A percentile compares a stretch with the other conserved stretches of the same genome.
Conservation (phyloP, 139 green algal genomes). For the Limnomonas spitsbergensis region DNA sequence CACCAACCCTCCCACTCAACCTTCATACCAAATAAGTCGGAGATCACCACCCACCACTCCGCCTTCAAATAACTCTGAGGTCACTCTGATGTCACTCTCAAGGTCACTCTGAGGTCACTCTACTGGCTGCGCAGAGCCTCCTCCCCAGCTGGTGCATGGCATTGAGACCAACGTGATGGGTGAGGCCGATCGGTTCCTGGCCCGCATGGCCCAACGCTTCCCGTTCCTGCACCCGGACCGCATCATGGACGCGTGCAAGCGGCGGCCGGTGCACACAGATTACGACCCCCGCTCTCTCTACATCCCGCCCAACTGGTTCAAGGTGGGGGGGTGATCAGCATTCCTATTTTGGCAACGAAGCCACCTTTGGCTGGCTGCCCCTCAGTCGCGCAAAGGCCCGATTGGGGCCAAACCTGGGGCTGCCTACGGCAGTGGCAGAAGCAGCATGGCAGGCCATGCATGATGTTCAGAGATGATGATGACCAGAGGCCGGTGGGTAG, state of each 20-base stretch:
- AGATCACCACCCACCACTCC: neutral
- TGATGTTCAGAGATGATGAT: too few species aligned
- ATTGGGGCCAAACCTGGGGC: too few species aligned
- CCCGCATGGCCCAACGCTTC: constrained; percentile 58
- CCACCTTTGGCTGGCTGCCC: too few species aligned
- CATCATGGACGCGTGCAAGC: constrained; percentile 58
- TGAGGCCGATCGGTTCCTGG: constrained; percentile 56
- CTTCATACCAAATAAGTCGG: neutral
- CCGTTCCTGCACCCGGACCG: constrained; percentile 67
- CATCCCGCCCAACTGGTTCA: constrained; percentile 75
- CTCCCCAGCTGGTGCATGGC: constrained; percentile 10
- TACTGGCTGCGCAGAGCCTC: neutral
- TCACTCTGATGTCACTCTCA: neutral
- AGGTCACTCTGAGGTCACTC: neutral
- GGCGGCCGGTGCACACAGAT: constrained; percentile 58
- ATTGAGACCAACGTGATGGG: constrained; percentile 27
- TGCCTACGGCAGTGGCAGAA: too few species aligned
- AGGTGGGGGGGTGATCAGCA: neutral
- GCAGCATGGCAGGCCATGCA: too few species aligned
- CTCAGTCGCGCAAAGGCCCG: too few species aligned
- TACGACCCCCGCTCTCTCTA: constrained; percentile 79
- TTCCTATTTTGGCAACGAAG: neutral
- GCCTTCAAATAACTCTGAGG: neutral
- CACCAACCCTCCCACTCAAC: neutral
- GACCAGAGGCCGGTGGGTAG: too few species aligned